Conservation (phyloP, 2,329 filamentous ascomycete species). For the Berkeleyomyces rouxiae region DNA sequence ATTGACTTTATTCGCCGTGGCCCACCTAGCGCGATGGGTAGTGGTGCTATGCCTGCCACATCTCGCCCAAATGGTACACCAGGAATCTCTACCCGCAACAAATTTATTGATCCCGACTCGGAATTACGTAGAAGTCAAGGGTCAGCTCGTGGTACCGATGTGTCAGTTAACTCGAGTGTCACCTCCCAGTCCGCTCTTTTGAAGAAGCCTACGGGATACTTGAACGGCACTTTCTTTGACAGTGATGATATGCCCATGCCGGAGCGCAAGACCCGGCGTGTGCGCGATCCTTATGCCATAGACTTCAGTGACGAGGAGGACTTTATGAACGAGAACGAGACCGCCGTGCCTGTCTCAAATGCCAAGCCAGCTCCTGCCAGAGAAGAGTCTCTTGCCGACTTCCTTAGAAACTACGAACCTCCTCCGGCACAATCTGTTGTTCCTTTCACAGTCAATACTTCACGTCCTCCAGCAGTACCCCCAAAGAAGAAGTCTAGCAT, state of each 20-base stretch:
- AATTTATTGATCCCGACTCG: conserved; percentile 8
- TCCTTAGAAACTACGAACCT: conserved; percentile 52
- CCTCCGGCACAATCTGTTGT: conserved; percentile 31
- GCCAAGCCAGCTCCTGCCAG: conserved; percentile 21
- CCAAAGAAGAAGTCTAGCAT: conserved; percentile 50
- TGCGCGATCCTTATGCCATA: conserved; percentile 86
- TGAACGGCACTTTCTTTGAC: conserved; percentile 26
- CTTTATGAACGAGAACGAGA: conserved; percentile 32
- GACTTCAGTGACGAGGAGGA: conserved; percentile 59
- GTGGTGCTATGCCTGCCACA: conserved; percentile 65
- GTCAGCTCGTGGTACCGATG: conserved; percentile 40
- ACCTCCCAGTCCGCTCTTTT: conserved; percentile 61
- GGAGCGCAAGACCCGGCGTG: conserved; percentile 56
- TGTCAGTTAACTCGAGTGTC: conserved; percentile 44
- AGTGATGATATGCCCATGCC: conserved; percentile 42
- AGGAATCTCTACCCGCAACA: not conserved
- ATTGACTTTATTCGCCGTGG: conserved; percentile 92
- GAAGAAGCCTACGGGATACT: conserved; percentile 24
- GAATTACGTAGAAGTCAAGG: conserved; percentile 39
- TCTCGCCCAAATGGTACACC: conserved; percentile 48
- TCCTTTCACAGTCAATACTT: conserved; percentile 20
- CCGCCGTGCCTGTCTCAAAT: conserved; percentile 21
- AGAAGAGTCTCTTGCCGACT: conserved; percentile 58
- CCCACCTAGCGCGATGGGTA: conserved; percentile 41
- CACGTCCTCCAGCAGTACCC: conserved; percentile 19